These are phyloP conservation scores for Suhomyces sp. DNA, from an alignment of 805 yeast genomes.

Conservation along the genomic window DNA sequence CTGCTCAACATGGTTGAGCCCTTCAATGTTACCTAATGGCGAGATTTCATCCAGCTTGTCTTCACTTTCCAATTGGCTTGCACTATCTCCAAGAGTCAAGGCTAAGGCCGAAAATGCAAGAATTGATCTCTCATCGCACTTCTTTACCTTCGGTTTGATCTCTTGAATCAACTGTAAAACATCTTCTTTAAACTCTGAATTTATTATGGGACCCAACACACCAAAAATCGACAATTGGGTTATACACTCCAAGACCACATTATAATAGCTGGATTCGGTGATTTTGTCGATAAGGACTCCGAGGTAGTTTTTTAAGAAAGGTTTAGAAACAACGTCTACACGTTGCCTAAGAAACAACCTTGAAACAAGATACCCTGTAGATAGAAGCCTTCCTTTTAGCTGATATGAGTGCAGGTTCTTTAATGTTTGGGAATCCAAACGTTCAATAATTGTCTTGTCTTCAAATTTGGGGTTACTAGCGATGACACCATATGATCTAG, in stretches of 20 bases:
- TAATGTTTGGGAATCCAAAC: constrained; percentile 11
- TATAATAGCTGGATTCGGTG: constrained; percentile 22
- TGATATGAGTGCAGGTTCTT: constrained; percentile 12
- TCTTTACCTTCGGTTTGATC: constrained; percentile 46
- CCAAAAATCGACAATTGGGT: constrained; percentile 49
- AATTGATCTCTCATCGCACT: constrained; percentile 59
- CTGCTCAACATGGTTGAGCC: constrained; percentile 38
- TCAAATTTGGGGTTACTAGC: constrained; percentile 39
- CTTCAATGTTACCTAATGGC: constrained; percentile 10
- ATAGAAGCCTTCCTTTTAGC: constrained; percentile 23
- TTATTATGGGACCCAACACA: constrained; percentile 37
- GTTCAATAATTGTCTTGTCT: constrained; percentile 5
- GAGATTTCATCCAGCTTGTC: neutral
- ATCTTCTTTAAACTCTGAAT: constrained; percentile 12
- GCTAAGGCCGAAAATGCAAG: constrained; percentile 57
- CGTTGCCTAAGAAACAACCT: constrained; percentile 38
- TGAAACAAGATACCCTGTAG: constrained; percentile 47
- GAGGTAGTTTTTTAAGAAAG: constrained; percentile 5
- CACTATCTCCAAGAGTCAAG: constrained; percentile 27
- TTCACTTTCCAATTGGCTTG: constrained; percentile 2
- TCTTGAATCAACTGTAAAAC: constrained; percentile 18
- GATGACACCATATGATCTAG: constrained; percentile 49
- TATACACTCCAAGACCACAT: constrained; percentile 36
- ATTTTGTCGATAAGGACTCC: constrained; percentile 9
- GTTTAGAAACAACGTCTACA: constrained; percentile 3